Percentiles rank a stretch among this genome's conserved stretches.
phyloP scores from a whole-genome alignment of 257 asterid species.

The Solanum bulbocastanum region DNA sequence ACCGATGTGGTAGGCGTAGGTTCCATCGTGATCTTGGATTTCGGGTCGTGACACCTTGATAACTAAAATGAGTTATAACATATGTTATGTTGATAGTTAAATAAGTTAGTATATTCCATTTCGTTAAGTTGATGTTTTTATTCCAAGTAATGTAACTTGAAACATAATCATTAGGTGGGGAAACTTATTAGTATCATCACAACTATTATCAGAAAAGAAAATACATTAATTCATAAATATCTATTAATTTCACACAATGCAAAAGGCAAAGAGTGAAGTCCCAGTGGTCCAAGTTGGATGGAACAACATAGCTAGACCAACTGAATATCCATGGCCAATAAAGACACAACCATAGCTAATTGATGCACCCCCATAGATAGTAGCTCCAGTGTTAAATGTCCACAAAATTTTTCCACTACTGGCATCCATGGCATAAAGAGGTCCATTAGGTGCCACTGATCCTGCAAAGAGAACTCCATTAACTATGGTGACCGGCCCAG shows the following conservation, averaged over 20 bases:
- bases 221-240: neutral
- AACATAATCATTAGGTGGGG: neutral
- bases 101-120: neutral
- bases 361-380: conserved; percentile 73
- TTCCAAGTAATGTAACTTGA: too few relatives aligned
- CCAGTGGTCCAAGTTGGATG: conserved; percentile 78
- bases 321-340: conserved; percentile 60
- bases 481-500: conserved; percentile 54
- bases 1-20: neutral
- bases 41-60: neutral
- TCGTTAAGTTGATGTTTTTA: neutral
- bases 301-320: conserved; percentile 43
- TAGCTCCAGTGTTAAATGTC: conserved; percentile 51
- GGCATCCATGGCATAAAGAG: conserved; percentile 71
- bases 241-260: neutral
- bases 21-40: neutral
- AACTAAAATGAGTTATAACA: neutral
- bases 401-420: conserved; percentile 42
- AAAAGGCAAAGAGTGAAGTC: conserved; percentile 55
- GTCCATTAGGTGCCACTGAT: conserved; percentile 50
- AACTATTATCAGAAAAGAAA: neutral
- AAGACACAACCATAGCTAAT: conserved; percentile 61
- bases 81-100: neutral
- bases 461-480: conserved; percentile 67
- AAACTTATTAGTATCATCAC: neutral